These are phyloP conservation scores for Arabidopsis hybrid DNA, from an alignment of 441 rosid genomes.

Conservation along the genomic window DNA sequence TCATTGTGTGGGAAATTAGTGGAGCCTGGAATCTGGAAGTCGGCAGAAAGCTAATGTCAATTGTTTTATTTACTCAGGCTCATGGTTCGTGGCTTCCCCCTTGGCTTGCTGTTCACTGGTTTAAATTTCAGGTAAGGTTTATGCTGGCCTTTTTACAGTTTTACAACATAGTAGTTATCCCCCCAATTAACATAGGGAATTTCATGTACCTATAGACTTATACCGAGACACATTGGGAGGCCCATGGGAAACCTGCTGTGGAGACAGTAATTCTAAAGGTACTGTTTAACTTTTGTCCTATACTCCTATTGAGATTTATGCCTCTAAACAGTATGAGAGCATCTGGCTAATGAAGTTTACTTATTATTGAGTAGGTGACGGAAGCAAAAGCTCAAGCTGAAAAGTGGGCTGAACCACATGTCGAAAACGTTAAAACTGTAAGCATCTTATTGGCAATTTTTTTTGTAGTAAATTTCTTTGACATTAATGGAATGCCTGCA, in stretches of 20 bases:
- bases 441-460: constrained; percentile 36
- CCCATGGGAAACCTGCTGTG: constrained; percentile 85
- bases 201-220: constrained; percentile 51
- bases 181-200: constrained; percentile 17
- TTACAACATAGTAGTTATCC: not conserved
- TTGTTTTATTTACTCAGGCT: constrained; percentile 59
- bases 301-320: constrained; percentile 20
- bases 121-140: constrained; percentile 64
- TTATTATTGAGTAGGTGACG: constrained; percentile 58
- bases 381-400: constrained; percentile 76
- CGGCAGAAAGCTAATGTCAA: not conserved
- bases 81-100: constrained; percentile 98
- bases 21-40: not conserved
- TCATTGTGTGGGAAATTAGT: not conserved
- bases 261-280: constrained; percentile 75
- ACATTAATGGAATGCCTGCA: constrained; percentile 9
- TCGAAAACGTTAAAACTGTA: constrained; percentile 74
- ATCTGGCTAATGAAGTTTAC: constrained; percentile 20
- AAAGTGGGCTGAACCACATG: constrained; percentile 88
- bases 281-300: constrained; percentile 5
- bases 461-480: not conserved
- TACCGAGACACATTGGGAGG: constrained; percentile 71
- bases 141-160: constrained; percentile 6
- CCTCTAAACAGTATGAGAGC: not conserved
- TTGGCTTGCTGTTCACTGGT: constrained; percentile 78